Percentiles rank a stretch among this genome's conserved stretches.
These are phyloP conservation scores for Salix viminalis DNA, from an alignment of 345 rosid genomes.

Conservation along the genomic window DNA sequence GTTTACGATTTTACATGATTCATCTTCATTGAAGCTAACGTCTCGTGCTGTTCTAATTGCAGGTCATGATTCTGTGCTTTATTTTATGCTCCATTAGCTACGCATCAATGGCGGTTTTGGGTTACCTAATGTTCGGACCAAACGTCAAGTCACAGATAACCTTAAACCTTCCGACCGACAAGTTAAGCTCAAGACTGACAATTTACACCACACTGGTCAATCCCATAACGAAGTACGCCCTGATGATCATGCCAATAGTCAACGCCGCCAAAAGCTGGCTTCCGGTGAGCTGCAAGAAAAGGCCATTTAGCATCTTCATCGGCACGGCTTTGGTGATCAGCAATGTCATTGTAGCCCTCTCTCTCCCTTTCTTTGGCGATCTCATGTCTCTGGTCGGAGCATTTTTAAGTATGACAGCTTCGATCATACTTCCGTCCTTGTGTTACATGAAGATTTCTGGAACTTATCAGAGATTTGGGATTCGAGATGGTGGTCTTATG, in stretches of 20 bases:
- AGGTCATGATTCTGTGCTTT: slow-evolving; percentile 27
- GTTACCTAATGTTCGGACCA: slow-evolving; percentile 25
- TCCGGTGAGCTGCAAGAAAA: slow-evolving; percentile 8
- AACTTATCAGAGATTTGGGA: slow-evolving; percentile 9
- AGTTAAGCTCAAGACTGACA: slow-evolving; percentile 18
- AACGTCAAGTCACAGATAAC: slow-evolving; percentile 26
- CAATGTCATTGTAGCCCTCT: slow-evolving; percentile 16
- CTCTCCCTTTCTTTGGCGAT: slow-evolving; percentile 18
- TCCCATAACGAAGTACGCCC: slow-evolving; percentile 25
- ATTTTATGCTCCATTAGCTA: slow-evolving; percentile 12
- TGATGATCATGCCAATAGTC: slow-evolving; percentile 22
- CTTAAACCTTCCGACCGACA: slow-evolving; percentile 18
- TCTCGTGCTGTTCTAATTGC: background rate
- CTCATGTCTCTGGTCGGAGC: slow-evolving; percentile 28
- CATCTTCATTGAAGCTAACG: background rate
- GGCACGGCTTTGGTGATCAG: slow-evolving; percentile 11
- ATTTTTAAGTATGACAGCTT: slow-evolving; percentile 18
- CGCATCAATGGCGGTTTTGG: slow-evolving; percentile 26
- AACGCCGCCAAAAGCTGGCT: slow-evolving; percentile 14
- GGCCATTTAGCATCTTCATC: slow-evolving; percentile 1
- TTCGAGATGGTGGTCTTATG: background rate
- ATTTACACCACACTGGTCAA: slow-evolving; percentile 22
- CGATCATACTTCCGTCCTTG: slow-evolving; percentile 13
- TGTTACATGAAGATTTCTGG: slow-evolving; percentile 23
- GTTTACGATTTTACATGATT: background rate